Base-by-base conservation (phyloP, 2,329 filamentous ascomycete species). In the Metarhizium rileyi region DNA sequence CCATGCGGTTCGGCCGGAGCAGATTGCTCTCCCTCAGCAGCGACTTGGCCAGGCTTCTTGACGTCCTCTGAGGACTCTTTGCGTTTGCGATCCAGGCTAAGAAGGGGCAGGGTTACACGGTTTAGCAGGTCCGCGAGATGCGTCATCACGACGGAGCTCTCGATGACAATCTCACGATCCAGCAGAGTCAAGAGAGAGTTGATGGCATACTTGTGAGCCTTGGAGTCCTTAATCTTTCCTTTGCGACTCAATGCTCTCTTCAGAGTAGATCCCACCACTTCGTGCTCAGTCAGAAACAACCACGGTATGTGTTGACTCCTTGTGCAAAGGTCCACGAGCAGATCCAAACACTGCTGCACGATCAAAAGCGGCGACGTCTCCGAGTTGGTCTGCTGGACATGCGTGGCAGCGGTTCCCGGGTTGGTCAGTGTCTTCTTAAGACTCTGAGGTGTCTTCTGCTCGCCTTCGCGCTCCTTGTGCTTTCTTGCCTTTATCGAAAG, bases 81-180 rank as follows among this genome's bases (percentile, higher is more conserved):
- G 38, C 69, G 66, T 59, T 76, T 72, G 51, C 87, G 87, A 57
- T 95, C 82, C 23, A 95, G 73, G 28, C 84, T 81, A 54, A 87
- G 87, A 25, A 98, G 75, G 10, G 93, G 93, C 50, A 86, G 77
- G 0, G 93, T 98, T 50, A 97, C 89, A 56, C 86, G 84, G 64
- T 89, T 91, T 25, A 98, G 77, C 27, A 98, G 73, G 55, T 85
- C 83, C 2, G 93, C 93, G 25, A 98, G 77, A 54, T 90, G 84
- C 59, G 95, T 91, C 90, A 98, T 97, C 50, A 95, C 91, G 6
- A 84, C 78, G n/a, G 91, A 90, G 68, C 90, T 98, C 68, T 98
- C 93, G 70, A 95, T 95, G 55, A 98, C 90, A 53, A 97, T 75
- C 56, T 90, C 87, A n/a, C 93, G 86, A 63, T 97, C 93, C 22